Evolutionary conservation across 2,329 filamentous ascomycete genomes (phyloP).

Genomic region (Aspergillus fumigatiaffinis): DNA sequence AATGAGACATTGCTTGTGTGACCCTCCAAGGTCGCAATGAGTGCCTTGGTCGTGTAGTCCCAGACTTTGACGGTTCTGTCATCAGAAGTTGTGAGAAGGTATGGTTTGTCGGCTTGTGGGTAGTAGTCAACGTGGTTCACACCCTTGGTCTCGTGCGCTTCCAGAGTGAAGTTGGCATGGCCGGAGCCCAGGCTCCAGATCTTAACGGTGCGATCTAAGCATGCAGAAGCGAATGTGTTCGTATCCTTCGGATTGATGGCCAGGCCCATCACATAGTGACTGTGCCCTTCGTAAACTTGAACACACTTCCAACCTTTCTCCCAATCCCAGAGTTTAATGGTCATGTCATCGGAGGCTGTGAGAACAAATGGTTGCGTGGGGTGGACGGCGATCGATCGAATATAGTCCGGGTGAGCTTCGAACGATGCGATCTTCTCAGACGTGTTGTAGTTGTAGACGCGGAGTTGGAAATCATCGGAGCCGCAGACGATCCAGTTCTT

Average conservation of each 20-base stretch:
- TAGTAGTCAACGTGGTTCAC: slow-evolving; percentile 96
- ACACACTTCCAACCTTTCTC: slow-evolving; percentile 98
- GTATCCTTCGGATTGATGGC: slow-evolving; percentile 98
- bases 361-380: slow-evolving; percentile 93
- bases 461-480: slow-evolving; percentile 82
- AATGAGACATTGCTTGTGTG: slow-evolving; percentile 98
- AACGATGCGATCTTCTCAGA: slow-evolving; percentile 97
- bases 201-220: slow-evolving; percentile 93
- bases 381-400: slow-evolving; percentile 92
- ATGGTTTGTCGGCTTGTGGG: slow-evolving; percentile 66
- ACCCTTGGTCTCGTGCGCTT: slow-evolving; percentile 94
- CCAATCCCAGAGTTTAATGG: slow-evolving; percentile 98
- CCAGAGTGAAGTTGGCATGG: slow-evolving; percentile 93
- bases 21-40: slow-evolving; percentile 93
- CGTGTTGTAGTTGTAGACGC: slow-evolving; percentile 99
- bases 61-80: slow-evolving; percentile 96
- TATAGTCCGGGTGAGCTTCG: slow-evolving; percentile 97
- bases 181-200: slow-evolving; percentile 94
- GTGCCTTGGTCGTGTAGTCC: slow-evolving; percentile 97
- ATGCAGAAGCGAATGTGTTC: slow-evolving; percentile 88
- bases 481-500: slow-evolving; percentile 99
- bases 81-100: slow-evolving; percentile 93
- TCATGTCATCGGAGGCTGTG: slow-evolving; percentile 97
- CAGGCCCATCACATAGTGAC: slow-evolving; percentile 94
- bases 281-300: slow-evolving; percentile 93